These are phyloP conservation scores for Chondrus crispus DNA, from an alignment of 23 red algal species.

Conservation along the genomic window DNA sequence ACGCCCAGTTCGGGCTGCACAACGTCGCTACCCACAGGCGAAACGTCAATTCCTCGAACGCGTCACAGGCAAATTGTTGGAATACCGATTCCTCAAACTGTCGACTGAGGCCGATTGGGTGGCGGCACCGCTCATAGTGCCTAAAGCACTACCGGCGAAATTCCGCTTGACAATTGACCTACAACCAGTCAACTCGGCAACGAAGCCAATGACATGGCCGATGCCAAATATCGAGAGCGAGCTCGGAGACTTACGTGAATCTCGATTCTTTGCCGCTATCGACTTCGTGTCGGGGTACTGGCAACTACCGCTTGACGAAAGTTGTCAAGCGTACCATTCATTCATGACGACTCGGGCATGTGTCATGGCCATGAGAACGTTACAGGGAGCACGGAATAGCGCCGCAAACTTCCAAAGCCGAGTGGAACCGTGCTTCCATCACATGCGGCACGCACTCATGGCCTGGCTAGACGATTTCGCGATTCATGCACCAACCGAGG, in stretches of 20 bases:
- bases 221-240: background rate
- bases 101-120: background rate
- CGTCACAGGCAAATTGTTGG: background rate
- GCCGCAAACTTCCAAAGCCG: slow-evolving; percentile 34
- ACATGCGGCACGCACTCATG: slow-evolving; percentile 1
- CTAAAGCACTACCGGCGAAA: background rate
- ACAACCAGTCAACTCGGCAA: background rate
- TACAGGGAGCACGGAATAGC: background rate
- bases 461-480: slow-evolving; percentile 24
- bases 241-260: background rate
- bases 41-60: background rate
- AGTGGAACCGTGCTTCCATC: slow-evolving; percentile 1
- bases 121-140: slow-evolving; percentile 9
- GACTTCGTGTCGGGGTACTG: background rate
- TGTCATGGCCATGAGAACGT: background rate
- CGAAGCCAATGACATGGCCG: background rate
- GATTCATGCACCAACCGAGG: background rate
- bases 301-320: background rate
- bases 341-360: background rate
- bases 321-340: background rate
- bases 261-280: background rate
- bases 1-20: background rate
- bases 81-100: background rate
- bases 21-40: background rate
- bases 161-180: slow-evolving; percentile 21